These are phyloP conservation scores for Mortierella sp. DNA, from an alignment of 371 early-diverging fungal genomes.

Conservation along the genomic window DNA sequence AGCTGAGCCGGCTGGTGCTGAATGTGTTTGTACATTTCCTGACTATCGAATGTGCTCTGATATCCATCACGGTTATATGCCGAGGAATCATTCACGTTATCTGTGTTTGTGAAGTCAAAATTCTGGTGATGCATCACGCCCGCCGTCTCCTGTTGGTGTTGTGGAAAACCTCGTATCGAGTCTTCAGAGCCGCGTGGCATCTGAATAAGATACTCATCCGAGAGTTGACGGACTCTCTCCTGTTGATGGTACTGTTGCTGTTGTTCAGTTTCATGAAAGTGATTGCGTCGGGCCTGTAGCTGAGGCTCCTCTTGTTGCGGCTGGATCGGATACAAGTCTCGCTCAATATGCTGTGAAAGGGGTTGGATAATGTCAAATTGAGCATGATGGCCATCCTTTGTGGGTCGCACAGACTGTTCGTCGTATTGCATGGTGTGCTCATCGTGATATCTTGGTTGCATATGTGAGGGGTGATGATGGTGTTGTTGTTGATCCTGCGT, in stretches of 20 bases:
- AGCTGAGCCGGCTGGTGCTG: conserved; percentile 19
- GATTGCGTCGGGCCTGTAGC: conserved; percentile 37
- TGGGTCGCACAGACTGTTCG: conserved; percentile 8
- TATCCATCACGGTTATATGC: conserved; percentile 10
- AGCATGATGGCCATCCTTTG: neutral
- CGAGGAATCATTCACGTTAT: neutral
- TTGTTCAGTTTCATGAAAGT: conserved; percentile 31
- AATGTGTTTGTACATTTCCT: conserved; percentile 8
- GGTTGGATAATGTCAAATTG: conserved; percentile 20
- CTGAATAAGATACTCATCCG: conserved; percentile 47
- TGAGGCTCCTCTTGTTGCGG: conserved; percentile 45
- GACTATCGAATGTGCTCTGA: conserved; percentile 11
- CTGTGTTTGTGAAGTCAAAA: conserved; percentile 15
- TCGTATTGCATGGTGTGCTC: conserved; percentile 22
- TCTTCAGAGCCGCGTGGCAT: conserved; percentile 51
- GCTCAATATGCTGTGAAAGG: conserved; percentile 8
- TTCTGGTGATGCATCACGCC: conserved; percentile 14
- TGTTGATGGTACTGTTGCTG: conserved; percentile 14
- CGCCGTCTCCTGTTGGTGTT: conserved; percentile 13
- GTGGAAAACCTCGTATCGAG: conserved; percentile 23
- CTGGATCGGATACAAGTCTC: conserved; percentile 22
- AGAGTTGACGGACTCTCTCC: conserved; percentile 39
- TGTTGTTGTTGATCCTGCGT: conserved; percentile 23
- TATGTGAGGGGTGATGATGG: neutral
- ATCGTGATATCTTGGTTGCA: conserved; percentile 21